These are phyloP conservation scores for Exophiala mesophila DNA, from an alignment of 2,329 filamentous ascomycete species.

Conservation along the genomic window DNA sequence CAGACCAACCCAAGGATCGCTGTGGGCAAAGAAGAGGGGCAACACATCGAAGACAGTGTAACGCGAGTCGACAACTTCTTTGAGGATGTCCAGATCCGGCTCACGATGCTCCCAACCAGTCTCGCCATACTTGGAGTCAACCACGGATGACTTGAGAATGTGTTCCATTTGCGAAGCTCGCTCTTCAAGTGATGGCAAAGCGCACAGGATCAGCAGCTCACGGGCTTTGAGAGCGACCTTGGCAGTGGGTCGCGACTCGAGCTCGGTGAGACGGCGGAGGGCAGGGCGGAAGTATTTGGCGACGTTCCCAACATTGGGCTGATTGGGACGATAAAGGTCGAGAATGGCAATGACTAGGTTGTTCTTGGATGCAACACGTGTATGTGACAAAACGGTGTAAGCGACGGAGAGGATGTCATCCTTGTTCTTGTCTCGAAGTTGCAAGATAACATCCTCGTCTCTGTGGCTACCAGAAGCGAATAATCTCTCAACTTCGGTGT, in stretches of 20 bases:
- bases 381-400: slow-evolving; percentile 87
- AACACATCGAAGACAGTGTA: slow-evolving; percentile 98
- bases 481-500: slow-evolving; percentile 75
- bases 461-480: slow-evolving; percentile 81
- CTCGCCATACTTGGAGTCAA: slow-evolving; percentile 96
- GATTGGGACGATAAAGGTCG: slow-evolving; percentile 92
- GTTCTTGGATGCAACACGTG: slow-evolving; percentile 88
- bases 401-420: slow-evolving; percentile 83
- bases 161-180: slow-evolving; percentile 96
- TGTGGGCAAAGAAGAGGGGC: slow-evolving; percentile 89
- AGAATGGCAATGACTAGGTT: slow-evolving; percentile 86
- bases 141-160: slow-evolving; percentile 89
- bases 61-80: slow-evolving; percentile 97
- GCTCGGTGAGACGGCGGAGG: slow-evolving; percentile 80
- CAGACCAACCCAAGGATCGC: slow-evolving; percentile 88
- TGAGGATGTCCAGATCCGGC: slow-evolving; percentile 82
- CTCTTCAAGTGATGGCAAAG: slow-evolving; percentile 92
- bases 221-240: slow-evolving; percentile 97
- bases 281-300: slow-evolving; percentile 79
- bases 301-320: slow-evolving; percentile 81
- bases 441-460: slow-evolving; percentile 89
- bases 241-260: slow-evolving; percentile 78
- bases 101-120: slow-evolving; percentile 94
- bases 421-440: slow-evolving; percentile 92
- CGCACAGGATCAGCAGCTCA: slow-evolving; percentile 95